Conservation (phyloP, 805 yeast species). For the Candida ipomoeae region DNA sequence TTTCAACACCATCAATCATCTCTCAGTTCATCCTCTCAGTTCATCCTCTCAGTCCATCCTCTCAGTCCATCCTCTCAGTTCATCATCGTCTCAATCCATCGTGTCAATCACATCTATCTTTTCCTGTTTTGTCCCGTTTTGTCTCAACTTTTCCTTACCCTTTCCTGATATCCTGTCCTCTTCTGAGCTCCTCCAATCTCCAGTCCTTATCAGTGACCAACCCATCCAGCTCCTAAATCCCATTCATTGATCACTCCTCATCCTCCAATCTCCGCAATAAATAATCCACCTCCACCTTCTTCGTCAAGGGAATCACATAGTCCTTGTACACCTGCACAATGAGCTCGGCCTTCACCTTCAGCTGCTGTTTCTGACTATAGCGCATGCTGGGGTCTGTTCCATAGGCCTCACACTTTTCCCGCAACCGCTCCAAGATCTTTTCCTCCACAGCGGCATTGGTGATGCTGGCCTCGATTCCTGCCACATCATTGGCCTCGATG, state of each 20-base stretch:
- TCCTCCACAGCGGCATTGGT: slow-evolving; percentile 86
- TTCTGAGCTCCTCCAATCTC: not conserved
- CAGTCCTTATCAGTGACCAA: no score
- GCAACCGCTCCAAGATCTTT: slow-evolving; percentile 71
- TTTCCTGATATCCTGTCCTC: not conserved
- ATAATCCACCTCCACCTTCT: slow-evolving; percentile 92
- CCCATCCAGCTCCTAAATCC: not conserved
- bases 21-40: no score
- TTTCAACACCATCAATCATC: no score
- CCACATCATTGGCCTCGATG: slow-evolving; percentile 60
- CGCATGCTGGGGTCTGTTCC: slow-evolving; percentile 84
- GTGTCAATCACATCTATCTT: no score
- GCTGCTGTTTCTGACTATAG: slow-evolving; percentile 64
- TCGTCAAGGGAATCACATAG: slow-evolving; percentile 88
- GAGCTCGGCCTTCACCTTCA: slow-evolving; percentile 76
- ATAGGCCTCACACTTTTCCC: slow-evolving; percentile 77
- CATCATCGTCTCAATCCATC: no score
- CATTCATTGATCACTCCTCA: not conserved
- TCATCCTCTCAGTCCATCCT: no score
- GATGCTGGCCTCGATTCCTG: slow-evolving; percentile 74
- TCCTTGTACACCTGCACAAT: slow-evolving; percentile 82
- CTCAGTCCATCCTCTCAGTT: no score
- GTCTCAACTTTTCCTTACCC: no score
- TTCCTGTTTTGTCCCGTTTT: no score
- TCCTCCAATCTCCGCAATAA: slow-evolving; percentile 57